Base-by-base conservation (phyloP, 192 early-diverging fungal genomes). In the Coemansia guatemalensis region DNA sequence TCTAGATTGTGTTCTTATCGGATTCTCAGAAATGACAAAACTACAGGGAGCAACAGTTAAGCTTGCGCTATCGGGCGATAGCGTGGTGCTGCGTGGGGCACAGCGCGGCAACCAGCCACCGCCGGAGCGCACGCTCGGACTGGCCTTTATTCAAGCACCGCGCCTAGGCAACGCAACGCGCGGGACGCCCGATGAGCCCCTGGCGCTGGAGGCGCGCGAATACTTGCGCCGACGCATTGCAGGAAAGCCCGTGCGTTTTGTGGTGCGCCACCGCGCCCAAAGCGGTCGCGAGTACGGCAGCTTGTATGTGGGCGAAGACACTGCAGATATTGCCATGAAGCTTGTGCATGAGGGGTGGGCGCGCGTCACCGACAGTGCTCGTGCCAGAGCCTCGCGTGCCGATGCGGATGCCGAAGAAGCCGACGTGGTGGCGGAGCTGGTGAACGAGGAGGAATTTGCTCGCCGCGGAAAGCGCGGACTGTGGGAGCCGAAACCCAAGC, bases 1-100 rank as follows among this genome's bases (percentile, higher is more conserved):
- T 44, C 14, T 44, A 44, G 39, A 44, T 44, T 44, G 39, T 17
- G 9, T 44, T 44, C 9, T 44, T 44, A 44, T 9, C 39, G 12
- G 39, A 17, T 44, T 44, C 39, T 17, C 39, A 62, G 30, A 33
- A 9, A 62, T 67, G 60, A 25, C 39, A 21, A 48, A 64, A 20
- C 54, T 78, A 7, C 77, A 82, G 39, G 85, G 82, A 72, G 95
- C 91, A 58, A 74, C 87, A 6, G 91, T 95, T 67, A 98, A 98
- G 74, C 88, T 82, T 30, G 91, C 94, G 20, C 82, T 98, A 53
- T 95, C 93, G 9, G 95, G 95, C 55, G 95, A 98, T 85, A 91
- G 91, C 55, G 83, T 99, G 39, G 85, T 96, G 53, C 85, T 99
- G 23, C 87, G 91, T 44, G 93, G 93, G 39, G 89, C 85, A 51